Percentiles rank a stretch among this genome's conserved stretches.
Conservation (phyloP, 129 eudicot species). For the Heracleum sosnowskyi region DNA sequence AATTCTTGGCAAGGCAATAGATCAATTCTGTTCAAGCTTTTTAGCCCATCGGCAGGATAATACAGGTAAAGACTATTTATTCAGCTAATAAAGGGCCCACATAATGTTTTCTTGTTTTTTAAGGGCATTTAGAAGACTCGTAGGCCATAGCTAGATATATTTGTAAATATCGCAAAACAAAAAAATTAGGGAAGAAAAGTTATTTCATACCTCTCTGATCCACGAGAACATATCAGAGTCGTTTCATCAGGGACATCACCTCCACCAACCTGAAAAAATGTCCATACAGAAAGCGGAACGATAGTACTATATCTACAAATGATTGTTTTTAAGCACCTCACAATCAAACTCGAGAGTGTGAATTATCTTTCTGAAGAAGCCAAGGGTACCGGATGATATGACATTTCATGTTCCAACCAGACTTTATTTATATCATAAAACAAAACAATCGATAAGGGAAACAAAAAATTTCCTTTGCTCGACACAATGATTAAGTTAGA, state of each 20-base stretch:
- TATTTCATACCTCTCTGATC: conserved; percentile 81
- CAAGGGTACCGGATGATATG: not conserved
- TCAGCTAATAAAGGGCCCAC: not conserved
- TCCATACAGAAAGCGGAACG: conserved; percentile 12
- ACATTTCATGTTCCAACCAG: not conserved
- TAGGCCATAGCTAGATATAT: too few relatives aligned
- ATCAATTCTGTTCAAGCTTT: not conserved
- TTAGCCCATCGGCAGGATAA: not conserved
- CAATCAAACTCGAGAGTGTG: not conserved
- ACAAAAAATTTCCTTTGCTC: not conserved
- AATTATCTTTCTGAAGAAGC: not conserved
- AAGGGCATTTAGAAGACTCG: not conserved
- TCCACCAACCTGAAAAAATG: conserved; percentile 70
- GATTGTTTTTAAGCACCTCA: conserved; percentile 9
- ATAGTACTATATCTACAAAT: conserved; percentile 19
- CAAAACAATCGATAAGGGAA: not conserved
- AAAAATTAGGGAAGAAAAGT: not conserved
- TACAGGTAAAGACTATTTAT: not conserved
- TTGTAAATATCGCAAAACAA: not conserved
- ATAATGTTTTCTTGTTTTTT: not conserved
- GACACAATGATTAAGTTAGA: not conserved
- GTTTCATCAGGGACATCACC: conserved; percentile 94
- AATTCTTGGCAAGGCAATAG: not conserved
- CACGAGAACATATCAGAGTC: conserved; percentile 81
- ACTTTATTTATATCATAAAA: not conserved